Evolutionary conservation across 2,329 filamentous ascomycete species (phyloP).

Genomic region (Stachybotrys chartarum): DNA sequence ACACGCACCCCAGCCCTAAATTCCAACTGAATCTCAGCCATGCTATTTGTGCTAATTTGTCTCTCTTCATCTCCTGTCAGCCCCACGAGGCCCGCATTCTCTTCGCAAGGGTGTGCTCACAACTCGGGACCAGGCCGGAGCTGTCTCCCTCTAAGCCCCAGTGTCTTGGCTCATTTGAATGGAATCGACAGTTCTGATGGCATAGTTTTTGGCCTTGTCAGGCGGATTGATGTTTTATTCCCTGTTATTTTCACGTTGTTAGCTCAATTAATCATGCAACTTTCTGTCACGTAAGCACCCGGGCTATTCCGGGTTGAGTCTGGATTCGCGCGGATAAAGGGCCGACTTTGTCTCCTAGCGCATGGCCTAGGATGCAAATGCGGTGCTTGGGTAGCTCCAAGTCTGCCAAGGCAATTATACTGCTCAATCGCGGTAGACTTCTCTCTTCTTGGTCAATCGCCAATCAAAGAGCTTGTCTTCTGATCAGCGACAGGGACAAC

Average conservation of each 20-base stretch:
- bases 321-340: not conserved
- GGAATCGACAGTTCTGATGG: conserved; percentile 1
- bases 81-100: not conserved
- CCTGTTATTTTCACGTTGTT: conserved; percentile 1
- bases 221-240: not conserved
- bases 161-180: conserved; percentile 1
- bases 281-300: conserved; percentile 2
- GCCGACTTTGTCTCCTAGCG: conserved; percentile 1
- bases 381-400: conserved; percentile 1
- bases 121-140: not conserved
- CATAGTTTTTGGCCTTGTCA: not conserved
- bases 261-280: not conserved
- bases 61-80: conserved; percentile 1
- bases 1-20: conserved; percentile 2
- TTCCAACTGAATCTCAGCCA: conserved; percentile 1
- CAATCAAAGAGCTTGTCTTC: not conserved
- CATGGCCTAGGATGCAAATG: not conserved
- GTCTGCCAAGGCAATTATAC: conserved; percentile 1
- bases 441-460: not conserved
- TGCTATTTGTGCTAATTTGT: conserved; percentile 1
- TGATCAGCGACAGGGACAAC: conserved; percentile 1
- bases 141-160: not conserved
- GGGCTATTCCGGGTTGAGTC: not conserved
- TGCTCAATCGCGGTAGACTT: conserved; percentile 1
- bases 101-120: not conserved